Evolutionary conservation across 1,284 basidiomycete species (phyloP).

Genomic region (Melampsora abietis-canadensis): DNA sequence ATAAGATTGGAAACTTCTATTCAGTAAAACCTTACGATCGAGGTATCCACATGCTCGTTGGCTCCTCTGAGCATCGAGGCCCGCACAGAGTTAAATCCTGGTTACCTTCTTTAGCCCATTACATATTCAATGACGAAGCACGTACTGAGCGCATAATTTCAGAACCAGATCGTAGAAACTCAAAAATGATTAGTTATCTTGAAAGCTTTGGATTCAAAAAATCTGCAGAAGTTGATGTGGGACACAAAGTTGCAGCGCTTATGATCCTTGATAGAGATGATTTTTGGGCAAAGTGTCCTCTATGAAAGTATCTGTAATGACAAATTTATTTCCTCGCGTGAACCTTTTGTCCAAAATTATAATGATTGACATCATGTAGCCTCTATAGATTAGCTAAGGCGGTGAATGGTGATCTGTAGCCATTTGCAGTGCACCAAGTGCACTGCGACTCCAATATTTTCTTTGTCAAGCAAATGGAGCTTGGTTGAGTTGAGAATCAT

Average conservation of each 20-base stretch:
- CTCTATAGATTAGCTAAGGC: no score
- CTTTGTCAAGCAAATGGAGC: no score
- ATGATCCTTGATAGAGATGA: slow-evolving; percentile 48
- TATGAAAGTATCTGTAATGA: slow-evolving; percentile 39
- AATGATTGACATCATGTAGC: no score
- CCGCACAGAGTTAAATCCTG: slow-evolving; percentile 56
- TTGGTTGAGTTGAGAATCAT: no score
- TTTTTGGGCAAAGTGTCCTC: slow-evolving; percentile 46
- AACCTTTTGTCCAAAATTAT: no score
- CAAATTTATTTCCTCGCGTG: neutral
- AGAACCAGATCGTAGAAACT: slow-evolving; percentile 56
- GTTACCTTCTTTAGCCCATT: slow-evolving; percentile 58
- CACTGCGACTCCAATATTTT: no score
- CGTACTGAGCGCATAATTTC: slow-evolving; percentile 58
- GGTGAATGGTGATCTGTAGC: no score
- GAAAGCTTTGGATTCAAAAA: slow-evolving; percentile 48
- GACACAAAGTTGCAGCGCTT: slow-evolving; percentile 48
- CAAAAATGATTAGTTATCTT: slow-evolving; percentile 48
- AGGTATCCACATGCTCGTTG: slow-evolving; percentile 49
- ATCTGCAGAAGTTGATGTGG: slow-evolving; percentile 47
- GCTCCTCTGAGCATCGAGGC: slow-evolving; percentile 47
- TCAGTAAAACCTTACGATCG: slow-evolving; percentile 17
- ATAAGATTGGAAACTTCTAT: slow-evolving; percentile 25
- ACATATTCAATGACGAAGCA: slow-evolving; percentile 59
- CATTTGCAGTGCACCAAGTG: no score